phyloP scores from a whole-genome alignment of 2,329 filamentous ascomycete genomes.

The Alternaria panax region DNA sequence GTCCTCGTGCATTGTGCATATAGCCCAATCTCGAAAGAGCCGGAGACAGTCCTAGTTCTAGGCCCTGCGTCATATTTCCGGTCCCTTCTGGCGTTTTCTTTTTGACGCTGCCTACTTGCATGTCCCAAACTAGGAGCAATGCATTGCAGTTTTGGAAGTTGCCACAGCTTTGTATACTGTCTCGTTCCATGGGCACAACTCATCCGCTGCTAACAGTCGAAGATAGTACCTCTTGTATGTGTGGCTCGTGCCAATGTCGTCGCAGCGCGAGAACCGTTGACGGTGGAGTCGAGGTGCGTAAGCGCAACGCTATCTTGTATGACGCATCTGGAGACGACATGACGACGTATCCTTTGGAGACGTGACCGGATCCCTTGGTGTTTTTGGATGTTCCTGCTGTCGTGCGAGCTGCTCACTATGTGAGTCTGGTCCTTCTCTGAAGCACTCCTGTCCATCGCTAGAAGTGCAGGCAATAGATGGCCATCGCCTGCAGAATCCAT shows the following conservation, averaged over 20 bases:
- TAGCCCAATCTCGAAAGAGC: conserved; percentile 18
- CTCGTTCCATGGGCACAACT: not conserved
- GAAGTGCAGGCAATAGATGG: not conserved
- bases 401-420: not conserved
- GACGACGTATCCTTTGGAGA: not conserved
- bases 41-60: conserved; percentile 10
- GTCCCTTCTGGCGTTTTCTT: not conserved
- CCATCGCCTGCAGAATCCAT: not conserved
- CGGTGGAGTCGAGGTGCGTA: not conserved
- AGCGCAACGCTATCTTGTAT: conserved; percentile 3
- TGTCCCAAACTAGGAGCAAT: not conserved
- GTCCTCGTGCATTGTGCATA: conserved; percentile 17
- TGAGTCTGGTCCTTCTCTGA: not conserved
- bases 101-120: conserved; percentile 1
- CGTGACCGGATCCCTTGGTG: not conserved
- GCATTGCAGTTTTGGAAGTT: not conserved
- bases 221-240: not conserved
- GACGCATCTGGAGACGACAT: not conserved
- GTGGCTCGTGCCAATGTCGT: not conserved
- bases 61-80: conserved; percentile 9
- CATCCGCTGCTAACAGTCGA: conserved; percentile 5
- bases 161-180: not conserved
- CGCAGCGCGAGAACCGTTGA: not conserved
- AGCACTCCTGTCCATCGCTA: not conserved
- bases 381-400: not conserved